phyloP scores from a whole-genome alignment of 176 grass and related monocot genomes.

The Carex littledalei region DNA sequence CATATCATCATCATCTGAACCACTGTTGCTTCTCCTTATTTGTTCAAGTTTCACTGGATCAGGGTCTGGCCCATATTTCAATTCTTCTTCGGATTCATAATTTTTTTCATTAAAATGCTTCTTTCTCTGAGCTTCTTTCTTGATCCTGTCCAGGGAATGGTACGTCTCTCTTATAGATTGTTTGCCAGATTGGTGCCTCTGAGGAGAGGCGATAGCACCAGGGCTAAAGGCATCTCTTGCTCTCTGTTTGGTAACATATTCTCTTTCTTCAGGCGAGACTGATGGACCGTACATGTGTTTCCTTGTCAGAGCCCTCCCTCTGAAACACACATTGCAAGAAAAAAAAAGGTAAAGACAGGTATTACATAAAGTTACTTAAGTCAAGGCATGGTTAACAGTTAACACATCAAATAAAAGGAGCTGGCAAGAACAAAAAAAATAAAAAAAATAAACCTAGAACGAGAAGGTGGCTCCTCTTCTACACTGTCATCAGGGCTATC shows the following conservation, averaged over 20 bases:
- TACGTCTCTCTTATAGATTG: neutral
- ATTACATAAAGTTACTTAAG: neutral
- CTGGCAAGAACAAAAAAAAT: neutral
- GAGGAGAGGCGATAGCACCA: slow-evolving; percentile 11
- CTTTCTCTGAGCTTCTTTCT: slow-evolving; percentile 26
- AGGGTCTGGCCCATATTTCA: slow-evolving; percentile 36
- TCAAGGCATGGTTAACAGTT: neutral
- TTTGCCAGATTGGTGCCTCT: neutral
- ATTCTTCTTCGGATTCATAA: slow-evolving; percentile 13
- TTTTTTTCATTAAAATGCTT: neutral
- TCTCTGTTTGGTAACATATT: neutral
- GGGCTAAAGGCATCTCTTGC: neutral
- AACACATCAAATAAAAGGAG: neutral
- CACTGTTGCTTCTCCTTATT: slow-evolving; percentile 26
- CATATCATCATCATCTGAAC: slow-evolving; percentile 52
- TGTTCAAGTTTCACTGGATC: slow-evolving; percentile 31
- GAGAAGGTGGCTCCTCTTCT: slow-evolving; percentile 41
- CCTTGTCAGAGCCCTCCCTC: neutral
- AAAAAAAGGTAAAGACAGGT: neutral
- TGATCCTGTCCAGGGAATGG: slow-evolving; percentile 42
- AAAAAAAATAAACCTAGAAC: slow-evolving; percentile 50
- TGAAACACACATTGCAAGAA: neutral
- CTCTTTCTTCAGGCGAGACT: slow-evolving; percentile 5
- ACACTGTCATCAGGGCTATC: slow-evolving; percentile 38
- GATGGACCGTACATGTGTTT: neutral